Base-by-base conservation (phyloP, 495 filamentous ascomycete genomes). In the Podospora fimiseda region DNA sequence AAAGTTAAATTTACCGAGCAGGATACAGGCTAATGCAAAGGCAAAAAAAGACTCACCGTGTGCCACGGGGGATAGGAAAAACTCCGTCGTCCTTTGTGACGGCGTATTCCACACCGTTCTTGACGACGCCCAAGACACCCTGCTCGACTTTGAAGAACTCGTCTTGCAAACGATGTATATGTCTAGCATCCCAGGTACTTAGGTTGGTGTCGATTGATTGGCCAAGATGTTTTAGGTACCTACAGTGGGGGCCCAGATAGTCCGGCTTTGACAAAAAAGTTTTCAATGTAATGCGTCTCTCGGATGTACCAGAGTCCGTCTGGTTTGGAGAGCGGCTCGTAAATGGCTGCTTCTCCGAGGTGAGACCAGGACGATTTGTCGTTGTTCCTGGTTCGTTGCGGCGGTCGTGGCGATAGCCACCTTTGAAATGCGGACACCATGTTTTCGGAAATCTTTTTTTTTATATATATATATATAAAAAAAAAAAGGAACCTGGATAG, bases 61-160 rank as follows among this genome's bases (percentile, higher is more conserved):
- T 44, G 42, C 42, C 42, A 19, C 42, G 42, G 42, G 42, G 42
- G 42, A 44, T 44, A 44, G 42, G 42, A 18, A 44, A 44, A 18
- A 44, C 42, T 22, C 42, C 42, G 42, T 44, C 42, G 42, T 44
- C 42, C 42, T 44, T 44, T 18, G 42, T 44, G 42, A 44, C 20
- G 42, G 42, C 42, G 42, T 44, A 44, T 44, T 44, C 42, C 42
- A 44, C 42, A 22, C 42, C 42, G 42, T 44, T 44, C 42, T 44
- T 44, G 14, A 44, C 42, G 42, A 44, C 42, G 42, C 42, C 42
- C 42, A 44, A 44, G 42, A 44, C 42, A 19, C 42, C 42, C 42
- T 44, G 42, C 42, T 44, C 42, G 42, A 44, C 42, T 44, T 44
- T 44, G 42, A 44, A 44, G 42, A 44, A 44, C 42, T 44, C 42